Conservation (phyloP, 139 green algal genomes). For the Gonium pectorale region DNA sequence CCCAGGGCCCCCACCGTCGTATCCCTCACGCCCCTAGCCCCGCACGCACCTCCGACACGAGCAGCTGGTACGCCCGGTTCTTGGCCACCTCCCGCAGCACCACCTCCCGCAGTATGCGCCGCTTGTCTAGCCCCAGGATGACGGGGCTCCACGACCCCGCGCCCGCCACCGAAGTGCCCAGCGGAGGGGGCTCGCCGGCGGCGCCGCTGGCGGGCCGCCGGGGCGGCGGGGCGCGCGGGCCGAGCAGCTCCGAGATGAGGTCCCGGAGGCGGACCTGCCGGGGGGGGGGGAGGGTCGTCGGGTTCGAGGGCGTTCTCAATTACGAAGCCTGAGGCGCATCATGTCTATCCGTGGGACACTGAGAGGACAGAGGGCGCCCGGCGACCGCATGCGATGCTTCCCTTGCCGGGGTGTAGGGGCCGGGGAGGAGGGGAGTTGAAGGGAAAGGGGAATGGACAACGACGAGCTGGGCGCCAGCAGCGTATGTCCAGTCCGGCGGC, state of each 20-base stretch:
- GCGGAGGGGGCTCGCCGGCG: background rate
- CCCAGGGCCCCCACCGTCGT: background rate
- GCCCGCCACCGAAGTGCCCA: background rate
- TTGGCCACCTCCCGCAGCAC: constrained; percentile 58
- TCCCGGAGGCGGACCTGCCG: constrained; percentile 67
- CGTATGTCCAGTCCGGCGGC: too few relatives aligned
- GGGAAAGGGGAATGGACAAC: too few relatives aligned
- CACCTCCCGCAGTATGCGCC: constrained; percentile 66
- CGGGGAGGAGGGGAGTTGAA: too few relatives aligned
- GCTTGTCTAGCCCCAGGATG: constrained; percentile 73
- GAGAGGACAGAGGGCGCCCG: too few relatives aligned
- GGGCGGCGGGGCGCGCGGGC: constrained; percentile 8
- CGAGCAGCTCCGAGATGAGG: constrained; percentile 70
- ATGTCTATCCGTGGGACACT: too few relatives aligned
- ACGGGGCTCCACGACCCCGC: constrained; percentile 56
- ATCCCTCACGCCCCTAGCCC: background rate
- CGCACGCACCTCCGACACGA: constrained; percentile 35
- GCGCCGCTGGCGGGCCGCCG: background rate
- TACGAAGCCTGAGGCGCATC: too few relatives aligned
- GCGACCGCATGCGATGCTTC: too few relatives aligned
- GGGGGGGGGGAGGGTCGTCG: background rate
- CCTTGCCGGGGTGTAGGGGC: too few relatives aligned
- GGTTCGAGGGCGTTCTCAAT: too few relatives aligned
- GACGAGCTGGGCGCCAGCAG: too few relatives aligned
- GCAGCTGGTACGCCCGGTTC: constrained; percentile 36